phyloP scores from a whole-genome alignment of 768 basidiomycete genomes.

The Boletus sp. region DNA sequence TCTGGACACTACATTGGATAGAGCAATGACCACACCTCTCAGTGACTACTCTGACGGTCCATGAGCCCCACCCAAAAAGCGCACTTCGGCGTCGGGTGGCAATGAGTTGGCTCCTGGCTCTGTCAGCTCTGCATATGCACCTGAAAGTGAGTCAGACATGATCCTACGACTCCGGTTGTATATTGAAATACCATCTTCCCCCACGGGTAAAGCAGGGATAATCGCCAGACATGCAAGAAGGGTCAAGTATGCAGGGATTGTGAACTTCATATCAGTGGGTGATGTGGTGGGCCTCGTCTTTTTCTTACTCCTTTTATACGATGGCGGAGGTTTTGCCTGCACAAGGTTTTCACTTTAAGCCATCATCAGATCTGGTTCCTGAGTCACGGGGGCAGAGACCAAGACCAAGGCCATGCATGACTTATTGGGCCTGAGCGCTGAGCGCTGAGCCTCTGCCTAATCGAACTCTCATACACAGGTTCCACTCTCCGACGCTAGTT shows the following conservation, averaged over 20 bases:
- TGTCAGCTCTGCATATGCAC: neutral
- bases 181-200: neutral
- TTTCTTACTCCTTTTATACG: neutral
- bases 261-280: constrained; percentile 1
- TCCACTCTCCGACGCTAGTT: neutral
- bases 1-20: neutral
- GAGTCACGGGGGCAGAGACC: neutral
- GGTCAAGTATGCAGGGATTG: neutral
- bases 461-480: neutral
- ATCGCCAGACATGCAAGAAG: neutral
- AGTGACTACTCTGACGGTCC: too few species aligned
- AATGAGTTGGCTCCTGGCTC: neutral
- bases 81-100: neutral
- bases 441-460: neutral
- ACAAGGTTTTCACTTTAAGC: neutral
- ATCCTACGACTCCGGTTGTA: too few species aligned
- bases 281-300: neutral
- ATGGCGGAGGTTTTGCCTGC: neutral
- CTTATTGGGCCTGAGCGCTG: too few species aligned
- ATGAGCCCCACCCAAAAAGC: too few species aligned
- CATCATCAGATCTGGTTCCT: neutral
- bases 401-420: neutral
- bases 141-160: neutral
- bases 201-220: neutral
- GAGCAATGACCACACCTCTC: neutral